A percentile compares a stretch with the other conserved stretches of the same genome.
Evolutionary conservation across 2,329 filamentous ascomycete genomes (phyloP).

Genomic region (Monosporascus sp.): DNA sequence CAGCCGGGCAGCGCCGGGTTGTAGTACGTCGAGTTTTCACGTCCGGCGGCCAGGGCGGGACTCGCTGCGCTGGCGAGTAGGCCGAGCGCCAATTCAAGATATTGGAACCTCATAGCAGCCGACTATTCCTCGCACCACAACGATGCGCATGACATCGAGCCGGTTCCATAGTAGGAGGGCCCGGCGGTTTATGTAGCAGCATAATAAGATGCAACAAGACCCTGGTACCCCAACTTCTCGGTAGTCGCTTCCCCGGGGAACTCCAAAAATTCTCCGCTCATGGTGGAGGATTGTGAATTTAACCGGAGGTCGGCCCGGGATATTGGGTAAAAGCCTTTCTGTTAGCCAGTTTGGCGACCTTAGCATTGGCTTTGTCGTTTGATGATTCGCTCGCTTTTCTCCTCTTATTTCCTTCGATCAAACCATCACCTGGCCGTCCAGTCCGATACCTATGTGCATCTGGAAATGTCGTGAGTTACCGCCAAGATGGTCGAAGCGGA

Average conservation of each 20-base stretch:
- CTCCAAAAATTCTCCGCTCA: slow-evolving; percentile 7
- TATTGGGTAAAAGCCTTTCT: not conserved
- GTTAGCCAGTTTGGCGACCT: too few relatives aligned
- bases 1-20: slow-evolving; percentile 46
- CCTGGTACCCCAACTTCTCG: not conserved
- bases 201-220: too few relatives aligned
- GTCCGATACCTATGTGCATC: too few relatives aligned
- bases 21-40: slow-evolving; percentile 15
- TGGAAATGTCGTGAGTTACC: too few relatives aligned
- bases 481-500: too few relatives aligned
- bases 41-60: not conserved
- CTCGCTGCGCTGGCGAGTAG: not conserved
- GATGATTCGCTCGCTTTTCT: too few relatives aligned
- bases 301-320: slow-evolving; percentile 4
- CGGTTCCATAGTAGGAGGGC: slow-evolving; percentile 8
- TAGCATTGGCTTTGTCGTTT: too few relatives aligned
- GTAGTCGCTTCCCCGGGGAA: not conserved
- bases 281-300: slow-evolving; percentile 6
- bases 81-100: not conserved
- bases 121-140: too few relatives aligned
- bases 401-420: too few relatives aligned
- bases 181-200: too few relatives aligned
- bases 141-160: not conserved
- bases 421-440: too few relatives aligned
- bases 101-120: too few relatives aligned